Base-by-base conservation (phyloP, 148 eudicot genomes). In the Rhododendron kiyosumense region DNA sequence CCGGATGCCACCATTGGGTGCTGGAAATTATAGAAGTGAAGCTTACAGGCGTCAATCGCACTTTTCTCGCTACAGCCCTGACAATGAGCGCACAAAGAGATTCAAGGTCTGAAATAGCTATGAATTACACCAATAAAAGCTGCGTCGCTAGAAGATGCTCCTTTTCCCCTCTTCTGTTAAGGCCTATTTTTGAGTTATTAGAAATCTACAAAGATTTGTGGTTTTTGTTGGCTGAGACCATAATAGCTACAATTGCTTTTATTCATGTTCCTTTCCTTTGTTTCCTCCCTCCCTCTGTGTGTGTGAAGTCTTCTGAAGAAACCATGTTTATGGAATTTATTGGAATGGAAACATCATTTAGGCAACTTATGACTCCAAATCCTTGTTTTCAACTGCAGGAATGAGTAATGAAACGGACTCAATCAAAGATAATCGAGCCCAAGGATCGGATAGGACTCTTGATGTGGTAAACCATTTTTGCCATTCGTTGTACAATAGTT, bases 81-180 rank as follows among this genome's bases (percentile, higher is more conserved):
- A 94, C 67, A 85, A 91, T 87, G 76, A 77, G 46, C 90, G 93
- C 9, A 75, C 94, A 78, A 96, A 93, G 89, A 94, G 98, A 84
- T 93, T 89, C 85, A 94, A 92, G 98, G 98, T 95, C 38, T 69
- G 86, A 51, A 87, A 84, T 28, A 36, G n/a, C 20, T 15, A 34
- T 52, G 79, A 20, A 83, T 67, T 79, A 36, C 75, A 46, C 78
- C 13, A 83, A 15, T 9, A 84, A 28, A 43, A 69, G 49, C 83
- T 38, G 28, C 14, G 15, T 28, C 14, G 2, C 59, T n/a, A 79
- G 51, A 79, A 49, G 61, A 79, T 79, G 61, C 36, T 79, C 43
- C 11, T 17, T n/a, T 52, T 52, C 13, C 14, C 28, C 83, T 20
- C 75, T 69, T 69, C 11, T 7, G 4, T 3, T 26, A 78, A 78